A percentile compares a stretch with the other conserved stretches of the same genome.
phyloP scores from a whole-genome alignment of 129 eudicot species.

The Daucus carota region DNA sequence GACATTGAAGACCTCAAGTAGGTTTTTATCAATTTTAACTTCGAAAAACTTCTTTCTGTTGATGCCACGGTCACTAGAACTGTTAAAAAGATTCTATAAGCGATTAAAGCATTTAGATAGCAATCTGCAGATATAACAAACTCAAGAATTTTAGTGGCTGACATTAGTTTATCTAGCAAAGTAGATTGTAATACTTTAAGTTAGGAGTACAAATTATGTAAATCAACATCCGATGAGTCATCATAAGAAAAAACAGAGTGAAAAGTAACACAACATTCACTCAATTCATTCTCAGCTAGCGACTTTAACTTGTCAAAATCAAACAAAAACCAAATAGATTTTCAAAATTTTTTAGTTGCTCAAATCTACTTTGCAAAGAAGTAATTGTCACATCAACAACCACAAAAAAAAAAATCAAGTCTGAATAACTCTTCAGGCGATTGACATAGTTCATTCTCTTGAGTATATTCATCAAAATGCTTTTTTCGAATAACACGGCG shows the following conservation, averaged over 20 bases:
- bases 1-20: no score
- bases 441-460: constrained; percentile 11
- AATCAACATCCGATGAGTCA: constrained; percentile 1
- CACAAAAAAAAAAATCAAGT: neutral
- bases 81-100: no score
- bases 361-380: constrained; percentile 1
- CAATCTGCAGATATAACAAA: no score
- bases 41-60: no score
- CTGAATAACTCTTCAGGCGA: constrained; percentile 7
- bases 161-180: no score
- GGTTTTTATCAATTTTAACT: no score
- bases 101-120: no score
- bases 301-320: neutral
- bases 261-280: constrained; percentile 7
- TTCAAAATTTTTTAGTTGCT: constrained; percentile 15
- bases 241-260: neutral
- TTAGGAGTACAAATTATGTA: constrained; percentile 6
- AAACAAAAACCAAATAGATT: constrained; percentile 14
- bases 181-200: no score
- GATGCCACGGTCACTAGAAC: no score
- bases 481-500: constrained; percentile 6
- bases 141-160: no score
- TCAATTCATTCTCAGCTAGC: no score
- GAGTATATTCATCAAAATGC: constrained; percentile 13
- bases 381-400: neutral